These are phyloP conservation scores for Hirsutella thompsonii DNA, from an alignment of 2,329 filamentous ascomycete species.

Conservation along the genomic window DNA sequence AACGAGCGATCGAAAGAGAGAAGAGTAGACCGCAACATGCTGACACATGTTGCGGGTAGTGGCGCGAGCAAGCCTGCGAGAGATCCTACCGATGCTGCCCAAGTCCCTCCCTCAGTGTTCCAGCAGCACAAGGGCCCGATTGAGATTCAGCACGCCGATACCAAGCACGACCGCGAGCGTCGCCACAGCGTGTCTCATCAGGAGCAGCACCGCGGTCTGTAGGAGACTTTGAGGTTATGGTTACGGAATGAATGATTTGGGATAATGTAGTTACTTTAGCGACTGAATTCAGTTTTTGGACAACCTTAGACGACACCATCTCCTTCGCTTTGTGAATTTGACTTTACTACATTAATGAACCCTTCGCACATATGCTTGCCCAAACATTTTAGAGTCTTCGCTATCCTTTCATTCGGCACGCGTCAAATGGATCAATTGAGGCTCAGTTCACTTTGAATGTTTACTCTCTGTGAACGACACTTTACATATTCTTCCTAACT, in stretches of 20 bases:
- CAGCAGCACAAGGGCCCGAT: conserved; percentile 33
- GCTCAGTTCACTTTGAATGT: too few species aligned
- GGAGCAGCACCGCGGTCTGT: conserved; percentile 34
- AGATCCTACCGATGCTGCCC: conserved; percentile 42
- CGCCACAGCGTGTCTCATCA: conserved; percentile 36
- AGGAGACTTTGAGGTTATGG: conserved; percentile 8
- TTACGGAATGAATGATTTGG: background rate
- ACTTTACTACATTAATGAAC: too few species aligned
- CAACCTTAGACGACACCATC: background rate
- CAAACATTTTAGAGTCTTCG: too few species aligned
- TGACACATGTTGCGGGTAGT: too few species aligned
- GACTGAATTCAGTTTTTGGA: background rate
- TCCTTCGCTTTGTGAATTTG: too few species aligned
- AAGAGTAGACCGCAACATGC: conserved; percentile 8
- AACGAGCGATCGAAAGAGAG: too few species aligned
- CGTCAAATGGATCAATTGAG: too few species aligned
- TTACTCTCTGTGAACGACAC: too few species aligned
- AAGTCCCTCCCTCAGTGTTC: conserved; percentile 43
- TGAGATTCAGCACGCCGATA: conserved; percentile 29
- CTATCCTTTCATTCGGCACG: too few species aligned
- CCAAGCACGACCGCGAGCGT: conserved; percentile 26
- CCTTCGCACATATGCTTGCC: too few species aligned
- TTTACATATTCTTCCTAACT: too few species aligned
- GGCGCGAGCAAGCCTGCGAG: background rate
- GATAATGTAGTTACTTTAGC: too few species aligned